Conservation (phyloP, 805 yeast genomes). For the Candida multigemmis region DNA sequence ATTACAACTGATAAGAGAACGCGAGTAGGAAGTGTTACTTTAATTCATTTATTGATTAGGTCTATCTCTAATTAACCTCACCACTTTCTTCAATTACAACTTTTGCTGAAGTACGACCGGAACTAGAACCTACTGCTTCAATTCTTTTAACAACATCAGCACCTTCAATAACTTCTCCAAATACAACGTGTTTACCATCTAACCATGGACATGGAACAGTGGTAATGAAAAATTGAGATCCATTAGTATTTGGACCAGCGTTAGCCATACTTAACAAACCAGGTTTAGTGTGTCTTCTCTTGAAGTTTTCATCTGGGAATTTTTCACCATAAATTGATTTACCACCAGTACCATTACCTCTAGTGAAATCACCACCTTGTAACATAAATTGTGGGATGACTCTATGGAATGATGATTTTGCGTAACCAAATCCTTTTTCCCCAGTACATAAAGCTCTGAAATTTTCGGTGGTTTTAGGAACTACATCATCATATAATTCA, state of each 20-base stretch:
- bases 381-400: conserved; percentile 26
- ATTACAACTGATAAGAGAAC: too few species aligned
- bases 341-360: conserved; percentile 90
- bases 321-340: conserved; percentile 50
- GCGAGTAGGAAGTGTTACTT: too few species aligned
- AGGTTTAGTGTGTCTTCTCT: conserved; percentile 59
- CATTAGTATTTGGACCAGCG: conserved; percentile 38
- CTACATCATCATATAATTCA: conserved; percentile 59
- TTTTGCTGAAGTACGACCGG: conserved; percentile 38
- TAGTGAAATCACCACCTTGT: conserved; percentile 34
- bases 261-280: conserved; percentile 91
- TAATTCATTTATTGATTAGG: too few species aligned
- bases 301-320: conserved; percentile 52
- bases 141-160: conserved; percentile 77
- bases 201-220: conserved; percentile 29
- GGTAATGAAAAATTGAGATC: conserved; percentile 37
- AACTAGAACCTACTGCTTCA: conserved; percentile 51
- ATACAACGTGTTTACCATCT: conserved; percentile 92
- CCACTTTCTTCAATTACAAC: conserved; percentile 50
- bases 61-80: conserved; percentile 31
- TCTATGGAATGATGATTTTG: conserved; percentile 46
- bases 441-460: conserved; percentile 19
- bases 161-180: conserved; percentile 79
- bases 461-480: conserved; percentile 38
- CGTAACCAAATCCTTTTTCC: conserved; percentile 45